Conservation (phyloP, 306 rosid species). For the Casuarina equisetifolia region DNA sequence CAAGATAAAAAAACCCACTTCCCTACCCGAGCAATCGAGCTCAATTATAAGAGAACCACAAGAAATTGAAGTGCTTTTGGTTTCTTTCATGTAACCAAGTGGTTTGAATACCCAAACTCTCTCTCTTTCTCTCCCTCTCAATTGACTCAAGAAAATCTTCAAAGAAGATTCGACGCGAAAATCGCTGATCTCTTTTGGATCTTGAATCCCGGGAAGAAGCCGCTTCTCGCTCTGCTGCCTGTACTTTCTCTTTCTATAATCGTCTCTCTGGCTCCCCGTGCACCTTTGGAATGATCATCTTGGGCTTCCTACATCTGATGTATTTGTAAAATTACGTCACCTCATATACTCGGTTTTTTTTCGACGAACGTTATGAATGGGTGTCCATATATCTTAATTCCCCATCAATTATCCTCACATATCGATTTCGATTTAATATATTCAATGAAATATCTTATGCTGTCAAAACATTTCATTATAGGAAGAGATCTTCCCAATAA, state of each 20-base stretch:
- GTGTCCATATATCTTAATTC: too few relatives aligned
- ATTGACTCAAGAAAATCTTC: conserved; percentile 29
- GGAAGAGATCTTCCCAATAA: too few relatives aligned
- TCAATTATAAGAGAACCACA: conserved; percentile 38
- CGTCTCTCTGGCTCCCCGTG: conserved; percentile 8
- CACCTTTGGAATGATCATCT: too few relatives aligned
- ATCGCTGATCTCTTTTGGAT: conserved; percentile 33
- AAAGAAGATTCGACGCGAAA: conserved; percentile 24
- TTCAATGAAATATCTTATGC: too few relatives aligned
- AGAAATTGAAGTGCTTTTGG: conserved; percentile 17
- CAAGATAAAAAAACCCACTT: conserved; percentile 25
- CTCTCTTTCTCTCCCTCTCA: conserved; percentile 3
- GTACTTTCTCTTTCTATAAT: conserved; percentile 5
- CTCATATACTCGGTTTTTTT: too few relatives aligned
- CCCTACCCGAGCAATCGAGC: conserved; percentile 22
- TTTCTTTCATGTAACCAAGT: conserved; percentile 6
- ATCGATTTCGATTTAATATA: too few relatives aligned
- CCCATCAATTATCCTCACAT: too few relatives aligned
- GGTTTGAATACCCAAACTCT: conserved; percentile 25
- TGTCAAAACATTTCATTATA: too few relatives aligned
- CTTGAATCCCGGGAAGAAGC: conserved; percentile 38
- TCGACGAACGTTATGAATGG: too few relatives aligned
- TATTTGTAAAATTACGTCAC: too few relatives aligned
- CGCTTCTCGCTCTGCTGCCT: conserved; percentile 5
- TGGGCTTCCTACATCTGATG: too few relatives aligned